phyloP scores from a whole-genome alignment of 2,329 filamentous ascomycete species.

The Aureobasidium sp. region DNA sequence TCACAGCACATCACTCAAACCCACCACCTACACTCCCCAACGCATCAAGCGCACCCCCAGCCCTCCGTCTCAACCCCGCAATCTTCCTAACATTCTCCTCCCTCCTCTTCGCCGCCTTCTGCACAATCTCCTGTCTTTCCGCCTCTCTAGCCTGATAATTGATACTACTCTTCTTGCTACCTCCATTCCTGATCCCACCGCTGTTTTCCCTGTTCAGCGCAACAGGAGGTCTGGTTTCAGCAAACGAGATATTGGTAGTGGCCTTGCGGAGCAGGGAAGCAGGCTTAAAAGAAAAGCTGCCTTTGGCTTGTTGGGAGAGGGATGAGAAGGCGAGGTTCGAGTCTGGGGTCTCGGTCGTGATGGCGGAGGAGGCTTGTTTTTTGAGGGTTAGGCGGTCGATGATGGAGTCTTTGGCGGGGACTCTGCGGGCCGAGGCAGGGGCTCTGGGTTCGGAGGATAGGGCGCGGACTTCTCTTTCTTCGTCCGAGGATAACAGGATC shows the following conservation, averaged over 20 bases:
- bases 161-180: slow-evolving; percentile 50
- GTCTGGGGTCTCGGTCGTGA: slow-evolving; percentile 36
- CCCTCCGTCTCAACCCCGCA: slow-evolving; percentile 32
- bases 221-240: slow-evolving; percentile 5
- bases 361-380: slow-evolving; percentile 32
- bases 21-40: slow-evolving; percentile 24
- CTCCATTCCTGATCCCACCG: slow-evolving; percentile 35
- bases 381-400: slow-evolving; percentile 69
- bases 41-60: slow-evolving; percentile 31
- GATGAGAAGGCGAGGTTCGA: slow-evolving; percentile 32
- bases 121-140: slow-evolving; percentile 43
- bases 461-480: slow-evolving; percentile 33
- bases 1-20: neutral
- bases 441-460: slow-evolving; percentile 28
- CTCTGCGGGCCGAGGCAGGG: slow-evolving; percentile 28
- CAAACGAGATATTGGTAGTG: slow-evolving; percentile 43
- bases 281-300: slow-evolving; percentile 48
- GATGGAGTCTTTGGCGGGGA: slow-evolving; percentile 35
- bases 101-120: slow-evolving; percentile 44
- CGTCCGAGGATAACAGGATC: slow-evolving; percentile 30
- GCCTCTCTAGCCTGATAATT: slow-evolving; percentile 51
- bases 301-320: neutral
- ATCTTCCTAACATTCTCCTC: slow-evolving; percentile 39
- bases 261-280: slow-evolving; percentile 64
- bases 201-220: slow-evolving; percentile 18